Percentiles rank a stretch among this genome's conserved stretches.
These are phyloP conservation scores for Globisporangium acanthophoron DNA, from an alignment of 352 stramenopile genomes.

Conservation along the genomic window DNA sequence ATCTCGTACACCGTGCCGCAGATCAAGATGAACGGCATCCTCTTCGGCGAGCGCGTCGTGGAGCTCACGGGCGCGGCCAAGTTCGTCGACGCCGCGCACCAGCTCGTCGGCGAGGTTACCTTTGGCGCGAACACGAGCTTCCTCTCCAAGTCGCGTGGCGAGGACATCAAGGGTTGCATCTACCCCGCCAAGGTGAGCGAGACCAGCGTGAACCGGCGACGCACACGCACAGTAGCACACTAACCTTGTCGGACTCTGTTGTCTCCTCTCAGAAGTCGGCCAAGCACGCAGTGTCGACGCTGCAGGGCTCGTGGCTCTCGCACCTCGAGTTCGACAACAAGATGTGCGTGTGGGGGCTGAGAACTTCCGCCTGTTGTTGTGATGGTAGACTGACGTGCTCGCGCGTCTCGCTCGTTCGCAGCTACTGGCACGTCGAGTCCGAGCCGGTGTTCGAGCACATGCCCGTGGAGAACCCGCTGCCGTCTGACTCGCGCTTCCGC, in stretches of 20 bases:
- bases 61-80: slow-evolving; percentile 49
- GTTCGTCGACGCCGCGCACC: slow-evolving; percentile 41
- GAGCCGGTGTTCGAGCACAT: slow-evolving; percentile 55
- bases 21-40: slow-evolving; percentile 76
- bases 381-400: background rate
- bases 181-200: slow-evolving; percentile 33
- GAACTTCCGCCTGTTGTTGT: background rate
- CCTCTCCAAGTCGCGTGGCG: slow-evolving; percentile 52
- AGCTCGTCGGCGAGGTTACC: slow-evolving; percentile 44
- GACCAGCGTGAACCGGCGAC: background rate
- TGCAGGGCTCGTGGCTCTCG: slow-evolving; percentile 64
- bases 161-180: slow-evolving; percentile 74
- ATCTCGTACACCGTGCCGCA: slow-evolving; percentile 69
- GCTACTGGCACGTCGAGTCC: slow-evolving; percentile 69
- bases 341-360: slow-evolving; percentile 32
- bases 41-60: slow-evolving; percentile 67
- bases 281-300: slow-evolving; percentile 37
- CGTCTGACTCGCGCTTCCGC: slow-evolving; percentile 57
- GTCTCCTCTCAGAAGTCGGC: slow-evolving; percentile 23
- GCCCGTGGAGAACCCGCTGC: slow-evolving; percentile 33
- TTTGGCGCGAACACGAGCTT: slow-evolving; percentile 65
- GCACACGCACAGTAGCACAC: background rate
- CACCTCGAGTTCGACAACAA: slow-evolving; percentile 68
- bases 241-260: background rate
- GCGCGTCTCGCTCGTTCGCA: slow-evolving; percentile 1